Evolutionary conservation across 257 asterid species (phyloP), one percentile per base, ranked within the genome.

Genomic region (Dorcoceras hygrometricum): DNA sequence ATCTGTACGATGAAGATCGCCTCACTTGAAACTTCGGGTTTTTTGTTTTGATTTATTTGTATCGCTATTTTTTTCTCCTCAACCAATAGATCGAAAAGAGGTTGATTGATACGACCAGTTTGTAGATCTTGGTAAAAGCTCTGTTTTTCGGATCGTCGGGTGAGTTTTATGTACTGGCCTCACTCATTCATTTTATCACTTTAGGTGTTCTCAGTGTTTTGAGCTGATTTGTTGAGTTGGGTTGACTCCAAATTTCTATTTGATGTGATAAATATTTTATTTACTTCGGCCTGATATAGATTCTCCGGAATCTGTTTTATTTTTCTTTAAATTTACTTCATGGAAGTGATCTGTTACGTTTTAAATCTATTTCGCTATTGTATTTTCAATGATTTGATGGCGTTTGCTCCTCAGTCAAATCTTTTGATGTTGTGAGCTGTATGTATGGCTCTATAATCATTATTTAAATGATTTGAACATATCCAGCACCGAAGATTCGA

Each of bases 61-160:
- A 18, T 46, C 54, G 0, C 59, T 53, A 26, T 56, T 63, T 54
- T 39, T 75, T 18, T 11, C 36, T 51, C 61, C 34, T 72, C 71
- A n/a, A 24, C 29, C 39, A 22, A 39, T 63, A 70, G 86, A 78
- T 81, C 76, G 79, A 59, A 68, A 9, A 70, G 24, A 19, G 66
- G 27, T 63, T 31, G 62, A 51, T 25, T 43, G 53, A 31, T 12
- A 66, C 65, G 72, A 70, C 34, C 71, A 25, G 16, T 61, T 58
- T 53, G 36, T 76, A 77, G 88, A 79, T 83, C 88, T 74, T 58
- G 14, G 60, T 32, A n/a, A 36, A 67, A 67, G 57, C 65, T 73
- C 46, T 55, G 62, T 53, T 71, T 73, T 73, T 71, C 20, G 70
- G 69, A 27, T 26, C 64, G 74, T 43, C 57, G 78, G 78, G 83